Evolutionary conservation across 2,329 filamentous ascomycete species (phyloP), one percentile per base, ranked within the genome.

Genomic region (Hymenoscyphus occultus): DNA sequence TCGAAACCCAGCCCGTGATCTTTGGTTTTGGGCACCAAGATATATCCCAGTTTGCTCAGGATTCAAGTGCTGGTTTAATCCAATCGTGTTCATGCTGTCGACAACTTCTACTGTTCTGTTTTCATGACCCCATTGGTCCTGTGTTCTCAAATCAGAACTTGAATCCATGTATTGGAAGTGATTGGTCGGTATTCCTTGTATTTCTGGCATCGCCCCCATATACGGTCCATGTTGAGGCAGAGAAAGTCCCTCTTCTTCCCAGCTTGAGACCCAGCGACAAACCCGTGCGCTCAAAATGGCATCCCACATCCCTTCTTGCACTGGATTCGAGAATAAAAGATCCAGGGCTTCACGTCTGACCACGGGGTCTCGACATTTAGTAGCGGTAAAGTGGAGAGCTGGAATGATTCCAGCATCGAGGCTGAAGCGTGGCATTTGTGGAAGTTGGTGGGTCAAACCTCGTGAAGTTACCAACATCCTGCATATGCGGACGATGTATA

Each of bases 231-330:
- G n/a, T 32, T 28, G 59, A 5, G 51, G 35, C 14, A 62, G 32
- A 40, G 48, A 51, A 28, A 74, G 63, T 6, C 69, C 71, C n/a
- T 71, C 69, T 56, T 75, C 73, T 60, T 75, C 73, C 10, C 69
- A 70, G 7, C 56, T 32, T 7, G 65, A 64, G 10, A 75, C 65
- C 71, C 73, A 75, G 3, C 65, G 56, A 2, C 66, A 68, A n/a
- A 74, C 69, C 40, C 70, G 67, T 9, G 72, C 72, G 31, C 62
- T 69, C 28, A 75, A 40, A 5, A 74, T 64, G 6, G 71, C 64
- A 65, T 91, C 87, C 88, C 88, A 90, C 81, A 90, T 87, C 28
- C 85, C 87, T 75, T 90, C 88, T 59, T 87, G 81, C 22, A 87
- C 80, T 7, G 86, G 83, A 71, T 83, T 86, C 69, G 81, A 65